These are phyloP conservation scores for Cryptosporidium xiaoi DNA, from an alignment of 169 alveolate genomes.

Conservation along the genomic window DNA sequence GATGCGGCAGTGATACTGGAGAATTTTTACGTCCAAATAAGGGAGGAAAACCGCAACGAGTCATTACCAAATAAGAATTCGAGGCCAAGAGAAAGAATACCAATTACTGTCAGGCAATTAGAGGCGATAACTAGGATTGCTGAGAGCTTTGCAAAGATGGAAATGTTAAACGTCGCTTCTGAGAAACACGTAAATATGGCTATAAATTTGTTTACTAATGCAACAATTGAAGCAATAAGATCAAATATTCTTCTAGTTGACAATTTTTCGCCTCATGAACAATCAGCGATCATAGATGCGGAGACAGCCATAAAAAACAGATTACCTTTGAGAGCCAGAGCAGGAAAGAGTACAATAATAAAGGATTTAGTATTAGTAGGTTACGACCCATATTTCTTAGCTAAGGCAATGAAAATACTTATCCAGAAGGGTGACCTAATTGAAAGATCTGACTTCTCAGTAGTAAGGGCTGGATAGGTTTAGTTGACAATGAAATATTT, in stretches of 20 bases:
- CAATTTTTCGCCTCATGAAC: constrained; percentile 85
- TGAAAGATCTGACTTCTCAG: constrained; percentile 62
- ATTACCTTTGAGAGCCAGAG: constrained; percentile 58
- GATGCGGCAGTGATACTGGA: constrained; percentile 94
- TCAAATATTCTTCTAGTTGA: constrained; percentile 83
- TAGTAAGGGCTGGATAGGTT: constrained; percentile 21
- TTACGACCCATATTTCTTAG: constrained; percentile 56
- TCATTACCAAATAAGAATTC: constrained; percentile 76
- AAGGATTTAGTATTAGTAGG: constrained; percentile 57
- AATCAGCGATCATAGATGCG: constrained; percentile 74
- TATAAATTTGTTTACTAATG: constrained; percentile 87
- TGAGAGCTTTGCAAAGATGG: constrained; percentile 93
- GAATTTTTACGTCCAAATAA: constrained; percentile 94
- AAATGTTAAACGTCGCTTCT: constrained; percentile 86
- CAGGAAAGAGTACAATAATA: constrained; percentile 42
- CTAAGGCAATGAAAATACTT: constrained; percentile 62
- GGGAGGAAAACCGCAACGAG: constrained; percentile 88
- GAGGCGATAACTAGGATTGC: constrained; percentile 98
- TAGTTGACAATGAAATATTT: background rate
- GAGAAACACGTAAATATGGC: constrained; percentile 91
- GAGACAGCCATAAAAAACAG: constrained; percentile 71
- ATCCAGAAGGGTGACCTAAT: constrained; percentile 51
- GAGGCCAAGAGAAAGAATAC: constrained; percentile 83
- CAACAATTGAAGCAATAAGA: constrained; percentile 90
- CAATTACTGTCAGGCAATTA: constrained; percentile 98